Conservation (phyloP, 2,329 filamentous ascomycete species). For the Penicillium corylophilum region DNA sequence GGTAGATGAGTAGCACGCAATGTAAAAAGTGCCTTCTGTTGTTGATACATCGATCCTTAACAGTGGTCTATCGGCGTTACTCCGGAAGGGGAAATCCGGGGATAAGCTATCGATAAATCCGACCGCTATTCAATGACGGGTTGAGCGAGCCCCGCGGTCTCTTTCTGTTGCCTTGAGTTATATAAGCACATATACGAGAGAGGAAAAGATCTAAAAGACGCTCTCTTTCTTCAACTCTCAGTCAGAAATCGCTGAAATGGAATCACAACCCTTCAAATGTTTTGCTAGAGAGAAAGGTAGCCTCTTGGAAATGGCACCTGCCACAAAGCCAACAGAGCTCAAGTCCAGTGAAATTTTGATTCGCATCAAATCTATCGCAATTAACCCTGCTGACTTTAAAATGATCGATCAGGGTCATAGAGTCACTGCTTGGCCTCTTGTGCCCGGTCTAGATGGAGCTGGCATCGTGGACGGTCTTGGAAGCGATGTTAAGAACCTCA, state of each 20-base stretch:
- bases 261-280: neutral
- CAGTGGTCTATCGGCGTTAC: neutral
- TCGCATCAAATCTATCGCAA: constrained; percentile 31
- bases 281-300: constrained; percentile 18
- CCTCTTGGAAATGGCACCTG: neutral
- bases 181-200: too few species aligned
- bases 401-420: constrained; percentile 29
- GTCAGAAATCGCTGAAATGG: too few species aligned
- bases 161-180: too few species aligned
- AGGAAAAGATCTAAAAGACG: too few species aligned
- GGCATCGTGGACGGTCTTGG: constrained; percentile 38
- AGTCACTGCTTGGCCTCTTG: constrained; percentile 31
- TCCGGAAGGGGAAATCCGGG: neutral
- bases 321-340: neutral
- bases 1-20: too few species aligned
- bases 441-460: constrained; percentile 37
- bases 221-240: too few species aligned
- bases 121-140: neutral
- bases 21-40: too few species aligned
- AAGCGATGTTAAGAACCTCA: constrained; percentile 20
- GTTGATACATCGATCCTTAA: too few species aligned
- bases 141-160: neutral
- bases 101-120: neutral
- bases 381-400: constrained; percentile 40
- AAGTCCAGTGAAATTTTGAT: constrained; percentile 31